These are phyloP conservation scores for Termitomyces sp. DNA, from an alignment of 768 basidiomycete species.

Conservation along the genomic window DNA sequence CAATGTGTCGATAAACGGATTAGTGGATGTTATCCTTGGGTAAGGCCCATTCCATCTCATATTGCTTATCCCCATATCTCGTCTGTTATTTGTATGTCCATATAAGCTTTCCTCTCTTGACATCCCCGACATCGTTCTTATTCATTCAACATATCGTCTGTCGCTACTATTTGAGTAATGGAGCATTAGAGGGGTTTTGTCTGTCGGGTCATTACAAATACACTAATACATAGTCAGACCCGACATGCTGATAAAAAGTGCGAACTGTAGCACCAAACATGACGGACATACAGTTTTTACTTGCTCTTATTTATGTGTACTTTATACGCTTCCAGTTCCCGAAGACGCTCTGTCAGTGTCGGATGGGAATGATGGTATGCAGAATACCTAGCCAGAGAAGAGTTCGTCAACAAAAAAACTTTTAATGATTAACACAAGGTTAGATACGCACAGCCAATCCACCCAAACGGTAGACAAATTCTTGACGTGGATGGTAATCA, in stretches of 20 bases:
- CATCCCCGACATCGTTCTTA: no score
- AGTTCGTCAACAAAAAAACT: conserved; percentile 1
- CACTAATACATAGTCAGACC: background rate
- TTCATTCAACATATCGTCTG: no score
- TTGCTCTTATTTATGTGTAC: conserved; percentile 35
- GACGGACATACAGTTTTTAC: background rate
- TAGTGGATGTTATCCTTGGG: no score
- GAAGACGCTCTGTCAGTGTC: conserved; percentile 85
- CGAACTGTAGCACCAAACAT: background rate
- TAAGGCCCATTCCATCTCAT: no score
- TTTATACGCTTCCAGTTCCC: conserved; percentile 70
- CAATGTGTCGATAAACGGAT: no score
- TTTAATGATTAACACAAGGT: background rate
- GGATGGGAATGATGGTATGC: conserved; percentile 97
- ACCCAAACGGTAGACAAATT: conserved; percentile 93
- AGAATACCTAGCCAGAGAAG: conserved; percentile 58
- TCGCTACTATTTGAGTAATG: no score
- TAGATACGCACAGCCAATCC: conserved; percentile 72
- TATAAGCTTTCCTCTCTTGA: no score
- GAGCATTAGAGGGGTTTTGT: no score
- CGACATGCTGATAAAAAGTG: background rate
- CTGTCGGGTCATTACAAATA: background rate
- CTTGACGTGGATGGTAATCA: conserved; percentile 85
- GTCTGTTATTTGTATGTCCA: no score
- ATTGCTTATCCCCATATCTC: no score